phyloP scores from a whole-genome alignment of 2,329 filamentous ascomycete species.

The Talaromyces sp. region DNA sequence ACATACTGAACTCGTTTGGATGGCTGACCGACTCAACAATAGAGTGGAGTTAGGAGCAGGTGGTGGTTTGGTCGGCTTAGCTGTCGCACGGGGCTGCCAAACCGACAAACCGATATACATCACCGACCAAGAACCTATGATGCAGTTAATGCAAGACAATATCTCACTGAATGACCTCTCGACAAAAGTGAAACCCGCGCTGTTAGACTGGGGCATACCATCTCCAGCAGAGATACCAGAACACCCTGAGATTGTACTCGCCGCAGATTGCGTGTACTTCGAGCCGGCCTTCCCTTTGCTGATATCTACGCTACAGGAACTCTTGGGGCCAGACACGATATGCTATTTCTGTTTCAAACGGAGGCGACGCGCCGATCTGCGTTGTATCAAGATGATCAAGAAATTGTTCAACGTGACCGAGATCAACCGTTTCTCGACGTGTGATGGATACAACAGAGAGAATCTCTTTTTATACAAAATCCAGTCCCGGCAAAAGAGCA shows the following conservation, averaged over 20 bases:
- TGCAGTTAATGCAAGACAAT: conserved; percentile 80
- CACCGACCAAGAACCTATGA: conserved; percentile 86
- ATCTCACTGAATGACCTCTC: conserved; percentile 74
- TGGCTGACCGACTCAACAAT: conserved; percentile 20
- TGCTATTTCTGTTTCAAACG: conserved; percentile 96
- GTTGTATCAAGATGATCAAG: conserved; percentile 68
- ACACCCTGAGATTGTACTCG: conserved; percentile 78
- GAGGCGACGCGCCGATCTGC: conserved; percentile 73
- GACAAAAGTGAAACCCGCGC: conserved; percentile 59
- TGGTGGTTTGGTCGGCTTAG: conserved; percentile 75
- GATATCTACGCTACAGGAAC: conserved; percentile 69
- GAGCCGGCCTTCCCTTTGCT: conserved; percentile 91
- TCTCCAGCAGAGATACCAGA: conserved; percentile 36
- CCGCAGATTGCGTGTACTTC: conserved; percentile 95
- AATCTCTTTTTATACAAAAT: conserved; percentile 41
- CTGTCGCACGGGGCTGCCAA: conserved; percentile 56
- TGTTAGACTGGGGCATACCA: conserved; percentile 73
- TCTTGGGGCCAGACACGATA: conserved; percentile 63
- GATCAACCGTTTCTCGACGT: conserved; percentile 54
- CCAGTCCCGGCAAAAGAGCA: conserved; percentile 19
- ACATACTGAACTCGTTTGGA: neutral
- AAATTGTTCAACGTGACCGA: conserved; percentile 65
- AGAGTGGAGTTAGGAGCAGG: conserved; percentile 91
- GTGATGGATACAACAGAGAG: conserved; percentile 34
- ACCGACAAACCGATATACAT: conserved; percentile 63